These are phyloP conservation scores for Helotiales sp. DNA, from an alignment of 2,329 filamentous ascomycete species.

Conservation along the genomic window DNA sequence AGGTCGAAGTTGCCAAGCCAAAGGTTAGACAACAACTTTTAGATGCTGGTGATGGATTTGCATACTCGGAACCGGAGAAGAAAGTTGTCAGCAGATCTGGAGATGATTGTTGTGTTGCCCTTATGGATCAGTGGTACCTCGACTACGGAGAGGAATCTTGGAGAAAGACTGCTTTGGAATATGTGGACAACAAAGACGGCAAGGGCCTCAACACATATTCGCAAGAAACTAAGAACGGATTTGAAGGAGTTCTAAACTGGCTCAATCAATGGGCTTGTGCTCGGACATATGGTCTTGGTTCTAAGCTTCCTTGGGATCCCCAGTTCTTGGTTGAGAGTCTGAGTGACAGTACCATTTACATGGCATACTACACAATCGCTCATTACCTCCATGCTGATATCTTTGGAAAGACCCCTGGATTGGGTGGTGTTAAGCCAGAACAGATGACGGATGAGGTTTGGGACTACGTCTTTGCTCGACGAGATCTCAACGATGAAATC, in stretches of 20 bases:
- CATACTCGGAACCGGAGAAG: constrained; percentile 91
- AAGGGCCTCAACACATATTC: constrained; percentile 79
- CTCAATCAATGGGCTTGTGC: constrained; percentile 95
- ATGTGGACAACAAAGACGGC: constrained; percentile 70
- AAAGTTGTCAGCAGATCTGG: constrained; percentile 87
- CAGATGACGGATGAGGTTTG: constrained; percentile 95
- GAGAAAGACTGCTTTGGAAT: constrained; percentile 75
- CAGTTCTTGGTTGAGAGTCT: constrained; percentile 91
- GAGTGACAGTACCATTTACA: constrained; percentile 92
- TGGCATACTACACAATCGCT: constrained; percentile 75
- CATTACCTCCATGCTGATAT: constrained; percentile 80
- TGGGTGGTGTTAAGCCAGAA: constrained; percentile 72
- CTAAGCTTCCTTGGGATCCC: constrained; percentile 92
- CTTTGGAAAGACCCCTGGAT: constrained; percentile 76
- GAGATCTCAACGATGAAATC: constrained; percentile 70
- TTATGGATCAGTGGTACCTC: constrained; percentile 97
- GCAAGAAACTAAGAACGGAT: constrained; percentile 76
- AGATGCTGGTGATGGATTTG: constrained; percentile 79
- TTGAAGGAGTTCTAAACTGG: constrained; percentile 88
- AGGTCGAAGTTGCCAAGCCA: constrained; percentile 85
- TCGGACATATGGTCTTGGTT: constrained; percentile 88
- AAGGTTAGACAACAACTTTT: constrained; percentile 82
- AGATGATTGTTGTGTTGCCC: constrained; percentile 90
- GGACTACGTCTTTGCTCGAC: constrained; percentile 91
- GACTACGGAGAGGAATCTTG: constrained; percentile 93